These are phyloP conservation scores for Cystobasidium sp. DNA, from an alignment of 1,284 basidiomycete species.

Conservation along the genomic window DNA sequence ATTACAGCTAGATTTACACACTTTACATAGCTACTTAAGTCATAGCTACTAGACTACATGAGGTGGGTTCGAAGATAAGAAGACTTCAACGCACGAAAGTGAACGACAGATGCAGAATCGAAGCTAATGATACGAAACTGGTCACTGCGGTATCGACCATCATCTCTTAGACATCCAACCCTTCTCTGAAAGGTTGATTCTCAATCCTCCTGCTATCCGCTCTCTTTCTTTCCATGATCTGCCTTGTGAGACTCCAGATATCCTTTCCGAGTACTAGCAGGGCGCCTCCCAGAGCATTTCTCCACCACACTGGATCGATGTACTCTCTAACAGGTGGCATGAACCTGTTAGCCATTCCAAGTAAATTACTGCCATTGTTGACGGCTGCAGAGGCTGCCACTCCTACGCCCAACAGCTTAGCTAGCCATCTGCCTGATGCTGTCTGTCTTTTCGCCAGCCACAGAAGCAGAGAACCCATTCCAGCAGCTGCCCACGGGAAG, in stretches of 20 bases:
- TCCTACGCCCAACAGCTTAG: slow-evolving; percentile 34
- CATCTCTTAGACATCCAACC: slow-evolving; percentile 22
- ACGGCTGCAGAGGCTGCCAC: neutral
- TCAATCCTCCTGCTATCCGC: slow-evolving; percentile 47
- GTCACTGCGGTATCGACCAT: too few species aligned
- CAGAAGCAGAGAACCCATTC: slow-evolving; percentile 25
- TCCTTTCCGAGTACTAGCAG: slow-evolving; percentile 47
- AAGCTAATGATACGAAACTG: neutral
- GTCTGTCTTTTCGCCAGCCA: slow-evolving; percentile 22
- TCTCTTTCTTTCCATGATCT: slow-evolving; percentile 46
- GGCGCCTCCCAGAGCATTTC: slow-evolving; percentile 49
- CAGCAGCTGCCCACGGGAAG: slow-evolving; percentile 31
- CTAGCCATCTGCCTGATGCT: slow-evolving; percentile 18
- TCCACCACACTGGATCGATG: slow-evolving; percentile 51
- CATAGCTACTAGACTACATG: neutral
- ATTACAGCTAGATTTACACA: too few species aligned
- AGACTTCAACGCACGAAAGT: neutral
- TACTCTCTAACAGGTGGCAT: slow-evolving; percentile 29
- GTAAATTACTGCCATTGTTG: neutral
- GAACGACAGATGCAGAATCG: neutral
- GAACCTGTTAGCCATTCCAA: slow-evolving; percentile 22
- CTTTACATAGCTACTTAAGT: too few species aligned
- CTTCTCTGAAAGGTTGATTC: slow-evolving; percentile 45
- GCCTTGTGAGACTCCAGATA: slow-evolving; percentile 43
- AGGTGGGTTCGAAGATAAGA: neutral